A percentile compares a stretch with the other conserved stretches of the same genome.
phyloP scores from a whole-genome alignment of 2,329 filamentous ascomycete species.

The Arachnomyces sp. region DNA sequence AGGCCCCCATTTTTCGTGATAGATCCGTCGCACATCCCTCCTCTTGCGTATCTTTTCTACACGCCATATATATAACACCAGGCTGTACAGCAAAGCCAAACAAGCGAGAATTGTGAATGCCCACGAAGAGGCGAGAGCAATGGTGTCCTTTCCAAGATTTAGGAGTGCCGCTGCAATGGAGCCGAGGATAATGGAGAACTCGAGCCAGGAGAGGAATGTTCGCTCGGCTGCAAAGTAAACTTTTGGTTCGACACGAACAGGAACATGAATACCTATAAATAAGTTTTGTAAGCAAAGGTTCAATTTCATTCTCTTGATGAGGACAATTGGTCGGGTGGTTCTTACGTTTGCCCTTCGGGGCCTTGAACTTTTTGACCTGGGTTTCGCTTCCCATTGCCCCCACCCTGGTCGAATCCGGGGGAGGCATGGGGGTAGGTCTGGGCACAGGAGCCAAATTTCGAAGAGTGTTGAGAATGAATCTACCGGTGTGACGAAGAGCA shows the following conservation, averaged over 20 bases:
- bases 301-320: background rate
- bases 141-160: slow-evolving; percentile 61
- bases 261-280: slow-evolving; percentile 77
- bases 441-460: slow-evolving; percentile 51
- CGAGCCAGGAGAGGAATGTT: slow-evolving; percentile 94
- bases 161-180: slow-evolving; percentile 77
- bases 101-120: slow-evolving; percentile 78
- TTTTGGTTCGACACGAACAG: slow-evolving; percentile 92
- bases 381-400: slow-evolving; percentile 34
- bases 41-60: slow-evolving; percentile 76
- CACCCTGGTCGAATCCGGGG: slow-evolving; percentile 3
- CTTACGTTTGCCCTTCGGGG: slow-evolving; percentile 48
- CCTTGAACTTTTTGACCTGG: slow-evolving; percentile 51
- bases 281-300: background rate
- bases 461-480: slow-evolving; percentile 38
- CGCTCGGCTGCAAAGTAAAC: slow-evolving; percentile 95
- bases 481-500: slow-evolving; percentile 43
- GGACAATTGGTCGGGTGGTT: slow-evolving; percentile 1
- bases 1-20: slow-evolving; percentile 85
- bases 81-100: slow-evolving; percentile 70
- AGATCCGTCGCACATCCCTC: slow-evolving; percentile 64
- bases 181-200: slow-evolving; percentile 91
- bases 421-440: slow-evolving; percentile 31
- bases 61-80: slow-evolving; percentile 79
- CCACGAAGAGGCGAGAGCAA: slow-evolving; percentile 63